These are phyloP conservation scores for Leccinum arenicola DNA, from an alignment of 768 basidiomycete species.

Conservation along the genomic window DNA sequence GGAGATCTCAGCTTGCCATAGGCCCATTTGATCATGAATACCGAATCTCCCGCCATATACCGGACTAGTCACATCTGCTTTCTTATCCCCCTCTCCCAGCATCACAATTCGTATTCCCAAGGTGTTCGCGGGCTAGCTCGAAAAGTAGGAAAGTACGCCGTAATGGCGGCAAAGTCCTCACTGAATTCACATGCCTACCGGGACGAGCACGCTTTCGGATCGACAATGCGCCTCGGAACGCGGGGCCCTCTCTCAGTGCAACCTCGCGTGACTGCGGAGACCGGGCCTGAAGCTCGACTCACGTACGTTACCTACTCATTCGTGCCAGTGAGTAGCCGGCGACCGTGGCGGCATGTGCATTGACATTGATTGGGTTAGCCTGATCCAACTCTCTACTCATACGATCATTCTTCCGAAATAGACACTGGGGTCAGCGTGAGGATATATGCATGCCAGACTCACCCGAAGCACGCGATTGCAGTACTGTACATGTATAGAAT, in stretches of 20 bases:
- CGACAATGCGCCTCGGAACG: not conserved
- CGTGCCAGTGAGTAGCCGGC: not conserved
- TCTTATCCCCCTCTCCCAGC: not conserved
- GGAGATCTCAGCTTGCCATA: too few species aligned
- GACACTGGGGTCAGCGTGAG: not conserved
- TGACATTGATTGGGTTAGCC: not conserved
- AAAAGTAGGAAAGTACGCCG: not conserved
- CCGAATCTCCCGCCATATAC: not conserved
- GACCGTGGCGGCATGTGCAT: not conserved
- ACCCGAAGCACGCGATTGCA: not conserved
- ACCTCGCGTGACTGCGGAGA: not conserved
- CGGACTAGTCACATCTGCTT: not conserved
- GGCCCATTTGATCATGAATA: too few species aligned
- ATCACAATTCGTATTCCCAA: not conserved
- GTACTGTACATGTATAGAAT: not conserved
- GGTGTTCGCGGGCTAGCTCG: not conserved
- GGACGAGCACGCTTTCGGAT: not conserved
- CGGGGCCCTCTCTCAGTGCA: not conserved
- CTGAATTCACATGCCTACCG: not conserved
- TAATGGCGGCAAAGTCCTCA: not conserved
- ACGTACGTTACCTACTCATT: not conserved
- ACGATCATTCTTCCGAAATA: not conserved
- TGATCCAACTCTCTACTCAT: not conserved
- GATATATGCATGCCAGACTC: not conserved
- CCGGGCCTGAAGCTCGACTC: not conserved